Evolutionary conservation across 345 rosid species (phyloP).

Genomic region (Moringa oleifera): DNA sequence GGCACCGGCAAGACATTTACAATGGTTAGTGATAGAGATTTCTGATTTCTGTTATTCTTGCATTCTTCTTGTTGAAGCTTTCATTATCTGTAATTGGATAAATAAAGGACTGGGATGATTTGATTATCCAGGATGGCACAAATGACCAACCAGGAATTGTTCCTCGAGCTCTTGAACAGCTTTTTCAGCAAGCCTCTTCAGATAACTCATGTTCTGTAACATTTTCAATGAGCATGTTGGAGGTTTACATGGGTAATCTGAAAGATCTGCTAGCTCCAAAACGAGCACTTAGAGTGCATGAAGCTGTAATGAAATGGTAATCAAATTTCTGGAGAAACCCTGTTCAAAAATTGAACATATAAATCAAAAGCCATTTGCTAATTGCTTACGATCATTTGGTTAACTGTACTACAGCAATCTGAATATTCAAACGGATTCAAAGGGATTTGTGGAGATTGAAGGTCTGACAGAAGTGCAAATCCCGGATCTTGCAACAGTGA

Average conservation of each 20-base stretch:
- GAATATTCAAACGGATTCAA: slow-evolving; percentile 81
- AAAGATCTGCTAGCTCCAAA: slow-evolving; percentile 75
- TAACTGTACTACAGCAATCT: slow-evolving; percentile 60
- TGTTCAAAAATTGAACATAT: slow-evolving; percentile 1
- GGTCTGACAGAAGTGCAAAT: slow-evolving; percentile 74
- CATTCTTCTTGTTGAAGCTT: background rate
- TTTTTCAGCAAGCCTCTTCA: slow-evolving; percentile 43
- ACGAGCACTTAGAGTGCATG: slow-evolving; percentile 35
- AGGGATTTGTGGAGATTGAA: slow-evolving; percentile 77
- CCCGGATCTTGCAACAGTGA: slow-evolving; percentile 53
- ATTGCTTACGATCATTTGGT: slow-evolving; percentile 22
- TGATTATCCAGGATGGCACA: slow-evolving; percentile 62
- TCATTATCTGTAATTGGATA: background rate
- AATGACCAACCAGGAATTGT: slow-evolving; percentile 64
- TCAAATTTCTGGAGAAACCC: background rate
- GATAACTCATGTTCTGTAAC: slow-evolving; percentile 42
- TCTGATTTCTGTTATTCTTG: background rate
- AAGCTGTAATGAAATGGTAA: slow-evolving; percentile 49
- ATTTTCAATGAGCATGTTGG: slow-evolving; percentile 91
- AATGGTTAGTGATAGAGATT: slow-evolving; percentile 49
- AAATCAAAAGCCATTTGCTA: slow-evolving; percentile 3
- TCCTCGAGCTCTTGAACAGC: slow-evolving; percentile 67
- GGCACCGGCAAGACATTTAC: slow-evolving; percentile 95
- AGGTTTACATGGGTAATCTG: slow-evolving; percentile 80
- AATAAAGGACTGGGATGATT: slow-evolving; percentile 7